phyloP scores from a whole-genome alignment of 1,139 yeast genomes.

The Wickerhamomyces sp. region DNA sequence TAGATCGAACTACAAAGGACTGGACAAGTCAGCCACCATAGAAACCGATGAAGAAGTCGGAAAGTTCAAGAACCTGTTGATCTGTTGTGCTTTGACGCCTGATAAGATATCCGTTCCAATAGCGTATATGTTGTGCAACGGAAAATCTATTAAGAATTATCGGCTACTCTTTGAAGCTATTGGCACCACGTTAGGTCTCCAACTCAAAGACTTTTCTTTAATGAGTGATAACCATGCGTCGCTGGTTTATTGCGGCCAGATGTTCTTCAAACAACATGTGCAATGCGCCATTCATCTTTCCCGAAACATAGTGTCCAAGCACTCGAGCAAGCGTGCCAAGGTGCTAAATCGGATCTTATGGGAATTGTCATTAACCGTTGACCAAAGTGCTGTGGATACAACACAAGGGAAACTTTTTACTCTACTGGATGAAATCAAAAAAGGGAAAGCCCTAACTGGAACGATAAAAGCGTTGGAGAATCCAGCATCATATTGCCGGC shows the following conservation, averaged over 20 bases:
- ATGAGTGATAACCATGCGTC: neutral
- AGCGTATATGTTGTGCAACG: neutral
- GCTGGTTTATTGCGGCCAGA: neutral
- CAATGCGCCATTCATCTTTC: neutral
- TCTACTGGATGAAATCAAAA: neutral
- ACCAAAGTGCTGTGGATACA: neutral
- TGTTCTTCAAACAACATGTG: neutral
- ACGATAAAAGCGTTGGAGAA: neutral
- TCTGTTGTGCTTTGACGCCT: neutral
- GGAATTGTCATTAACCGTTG: neutral
- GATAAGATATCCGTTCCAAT: neutral
- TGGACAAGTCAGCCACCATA: neutral
- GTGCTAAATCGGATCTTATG: neutral
- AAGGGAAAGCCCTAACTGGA: neutral
- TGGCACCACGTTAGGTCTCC: neutral
- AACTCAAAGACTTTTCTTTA: neutral
- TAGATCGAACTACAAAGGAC: neutral
- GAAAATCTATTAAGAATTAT: neutral
- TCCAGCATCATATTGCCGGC: neutral
- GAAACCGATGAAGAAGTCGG: neutral
- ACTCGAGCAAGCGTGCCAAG: neutral
- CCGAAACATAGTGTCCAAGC: neutral
- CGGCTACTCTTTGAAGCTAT: neutral
- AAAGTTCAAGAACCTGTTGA: neutral
- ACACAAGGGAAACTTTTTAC: no score